Conservation (phyloP, 2,329 filamentous ascomycete species). For the Aspergillus versicolor region DNA sequence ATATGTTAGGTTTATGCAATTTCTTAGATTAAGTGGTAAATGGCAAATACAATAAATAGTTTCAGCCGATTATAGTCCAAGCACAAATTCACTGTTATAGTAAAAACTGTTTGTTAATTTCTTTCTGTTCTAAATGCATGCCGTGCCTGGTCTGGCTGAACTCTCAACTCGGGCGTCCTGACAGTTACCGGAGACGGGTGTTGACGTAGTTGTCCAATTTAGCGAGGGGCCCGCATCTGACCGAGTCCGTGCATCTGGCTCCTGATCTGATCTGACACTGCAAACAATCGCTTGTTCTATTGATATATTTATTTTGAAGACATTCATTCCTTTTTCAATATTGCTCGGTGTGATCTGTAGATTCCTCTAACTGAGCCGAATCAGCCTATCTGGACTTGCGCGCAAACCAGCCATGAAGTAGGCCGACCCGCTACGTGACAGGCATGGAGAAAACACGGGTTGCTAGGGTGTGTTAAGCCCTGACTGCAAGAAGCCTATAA, state of each 20-base stretch:
- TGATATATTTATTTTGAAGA: neutral
- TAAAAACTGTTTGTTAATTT: too few relatives aligned
- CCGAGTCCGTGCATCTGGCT: slow-evolving; percentile 17
- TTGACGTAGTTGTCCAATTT: slow-evolving; percentile 11
- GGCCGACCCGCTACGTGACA: slow-evolving; percentile 30
- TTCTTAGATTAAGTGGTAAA: neutral
- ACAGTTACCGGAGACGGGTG: neutral
- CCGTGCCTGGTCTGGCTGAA: neutral
- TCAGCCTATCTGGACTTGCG: slow-evolving; percentile 5
- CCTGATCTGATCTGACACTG: slow-evolving; percentile 9
- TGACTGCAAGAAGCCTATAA: neutral
- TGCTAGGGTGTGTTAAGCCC: slow-evolving; percentile 37
- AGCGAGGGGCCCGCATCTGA: slow-evolving; percentile 27
- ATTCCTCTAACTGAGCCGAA: slow-evolving; percentile 3
- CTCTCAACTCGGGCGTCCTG: neutral
- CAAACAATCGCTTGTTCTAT: neutral
- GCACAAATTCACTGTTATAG: neutral
- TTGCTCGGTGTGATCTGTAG: neutral
- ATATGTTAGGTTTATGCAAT: neutral
- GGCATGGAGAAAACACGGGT: slow-evolving; percentile 48
- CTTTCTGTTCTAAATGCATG: too few relatives aligned
- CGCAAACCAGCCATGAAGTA: slow-evolving; percentile 30
- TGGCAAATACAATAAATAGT: neutral
- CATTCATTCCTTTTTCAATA: neutral
- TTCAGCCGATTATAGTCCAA: neutral